Evolutionary conservation across 2,329 filamentous ascomycete species (phyloP).

Genomic region (Knoxdaviesia capensis): DNA sequence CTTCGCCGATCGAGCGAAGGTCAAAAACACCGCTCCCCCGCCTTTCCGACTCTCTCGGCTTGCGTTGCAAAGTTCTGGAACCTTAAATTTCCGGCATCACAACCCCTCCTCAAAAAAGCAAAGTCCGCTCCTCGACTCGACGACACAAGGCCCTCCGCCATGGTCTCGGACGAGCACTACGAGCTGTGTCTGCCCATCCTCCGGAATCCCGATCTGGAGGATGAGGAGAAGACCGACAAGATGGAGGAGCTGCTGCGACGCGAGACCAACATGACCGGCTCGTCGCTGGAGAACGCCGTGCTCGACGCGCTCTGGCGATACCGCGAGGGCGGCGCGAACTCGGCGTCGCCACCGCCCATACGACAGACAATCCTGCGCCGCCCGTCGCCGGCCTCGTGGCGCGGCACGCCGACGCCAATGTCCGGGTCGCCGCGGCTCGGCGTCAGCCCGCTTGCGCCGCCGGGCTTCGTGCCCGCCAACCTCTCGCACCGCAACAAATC

Average conservation of each 20-base stretch:
- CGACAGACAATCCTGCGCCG: constrained; percentile 79
- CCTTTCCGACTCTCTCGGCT: too few relatives aligned
- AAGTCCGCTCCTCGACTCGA: too few relatives aligned
- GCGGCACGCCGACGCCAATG: constrained; percentile 59
- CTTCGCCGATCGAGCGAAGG: too few relatives aligned
- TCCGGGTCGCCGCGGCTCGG: constrained; percentile 66
- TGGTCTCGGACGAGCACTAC: constrained; percentile 87
- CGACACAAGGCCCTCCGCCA: constrained; percentile 17
- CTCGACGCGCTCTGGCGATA: constrained; percentile 81
- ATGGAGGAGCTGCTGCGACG: constrained; percentile 70
- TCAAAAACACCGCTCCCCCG: too few relatives aligned
- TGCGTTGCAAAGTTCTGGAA: too few relatives aligned
- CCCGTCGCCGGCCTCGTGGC: constrained; percentile 86
- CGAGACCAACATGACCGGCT: constrained; percentile 55
- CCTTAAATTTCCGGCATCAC: too few relatives aligned
- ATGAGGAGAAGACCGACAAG: constrained; percentile 88
- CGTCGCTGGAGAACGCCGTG: constrained; percentile 71
- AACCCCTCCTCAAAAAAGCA: too few relatives aligned
- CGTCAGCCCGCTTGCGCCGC: constrained; percentile 66
- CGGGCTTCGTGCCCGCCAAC: constrained; percentile 60
- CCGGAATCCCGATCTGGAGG: constrained; percentile 62
- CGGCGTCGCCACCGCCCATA: constrained; percentile 62
- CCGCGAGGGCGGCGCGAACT: constrained; percentile 42
- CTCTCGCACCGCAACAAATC: constrained; percentile 56
- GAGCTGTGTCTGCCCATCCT: constrained; percentile 80